These are phyloP conservation scores for Fusarium sp. DNA, from an alignment of 2,329 filamentous ascomycete genomes.

Conservation along the genomic window DNA sequence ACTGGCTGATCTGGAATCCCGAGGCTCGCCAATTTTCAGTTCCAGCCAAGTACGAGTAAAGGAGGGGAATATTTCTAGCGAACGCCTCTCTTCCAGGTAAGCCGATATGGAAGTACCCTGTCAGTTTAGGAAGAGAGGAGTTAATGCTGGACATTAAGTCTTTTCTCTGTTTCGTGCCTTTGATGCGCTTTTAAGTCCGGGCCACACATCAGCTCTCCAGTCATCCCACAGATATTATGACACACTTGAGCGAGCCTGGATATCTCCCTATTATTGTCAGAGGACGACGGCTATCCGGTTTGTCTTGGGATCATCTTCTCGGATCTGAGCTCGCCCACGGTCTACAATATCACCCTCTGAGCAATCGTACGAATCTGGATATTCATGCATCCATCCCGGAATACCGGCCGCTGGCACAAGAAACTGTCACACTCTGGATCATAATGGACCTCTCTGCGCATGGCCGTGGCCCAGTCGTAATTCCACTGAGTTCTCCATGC, in stretches of 20 bases:
- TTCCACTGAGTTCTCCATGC: not conserved
- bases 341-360: not conserved
- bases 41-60: slow-evolving; percentile 52
- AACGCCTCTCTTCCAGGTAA: not conserved
- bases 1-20: slow-evolving; percentile 63
- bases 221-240: not conserved
- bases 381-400: not conserved
- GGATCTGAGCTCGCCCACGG: not conserved
- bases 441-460: not conserved
- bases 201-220: not conserved
- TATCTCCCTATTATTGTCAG: not conserved
- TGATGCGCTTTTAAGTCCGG: not conserved
- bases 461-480: not conserved
- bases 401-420: not conserved
- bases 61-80: not conserved
- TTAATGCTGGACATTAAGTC: not conserved
- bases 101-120: not conserved
- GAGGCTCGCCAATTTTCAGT: slow-evolving; percentile 57
- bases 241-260: not conserved
- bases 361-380: not conserved
- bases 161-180: not conserved
- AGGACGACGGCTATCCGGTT: not conserved
- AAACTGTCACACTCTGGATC: not conserved
- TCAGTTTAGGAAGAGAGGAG: not conserved
- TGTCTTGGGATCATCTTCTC: not conserved